phyloP scores from a whole-genome alignment of 306 rosid genomes.

The Vigna trinervia region DNA sequence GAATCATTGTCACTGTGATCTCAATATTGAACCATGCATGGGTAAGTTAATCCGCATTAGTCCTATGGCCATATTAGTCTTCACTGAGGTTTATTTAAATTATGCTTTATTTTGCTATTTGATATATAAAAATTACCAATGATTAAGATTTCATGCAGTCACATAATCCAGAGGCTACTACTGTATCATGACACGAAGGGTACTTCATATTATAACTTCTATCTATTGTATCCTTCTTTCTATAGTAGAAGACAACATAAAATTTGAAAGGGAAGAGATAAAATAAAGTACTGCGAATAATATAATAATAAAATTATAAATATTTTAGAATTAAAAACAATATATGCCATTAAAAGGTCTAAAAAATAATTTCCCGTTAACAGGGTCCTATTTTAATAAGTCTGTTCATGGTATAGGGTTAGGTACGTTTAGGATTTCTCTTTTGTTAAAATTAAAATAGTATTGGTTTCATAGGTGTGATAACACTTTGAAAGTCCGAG shows the following conservation, averaged over 20 bases:
- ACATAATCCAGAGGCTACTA: neutral
- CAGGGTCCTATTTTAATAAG: neutral
- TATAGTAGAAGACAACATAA: neutral
- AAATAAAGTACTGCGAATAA: neutral
- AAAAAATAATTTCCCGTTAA: neutral
- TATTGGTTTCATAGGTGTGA: conserved; percentile 37
- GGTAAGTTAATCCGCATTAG: neutral
- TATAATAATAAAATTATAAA: neutral
- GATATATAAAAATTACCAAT: neutral
- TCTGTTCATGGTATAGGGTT: conserved; percentile 16
- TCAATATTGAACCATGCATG: conserved; percentile 26
- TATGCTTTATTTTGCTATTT: neutral
- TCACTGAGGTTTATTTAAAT: neutral
- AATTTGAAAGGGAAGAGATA: neutral
- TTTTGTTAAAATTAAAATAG: neutral
- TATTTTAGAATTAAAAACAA: neutral
- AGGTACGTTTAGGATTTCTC: conserved; percentile 33
- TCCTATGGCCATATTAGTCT: too few relatives aligned
- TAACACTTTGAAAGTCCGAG: conserved; percentile 2
- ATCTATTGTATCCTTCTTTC: too few relatives aligned
- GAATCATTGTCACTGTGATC: conserved; percentile 10
- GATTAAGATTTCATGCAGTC: neutral
- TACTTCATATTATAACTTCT: neutral
- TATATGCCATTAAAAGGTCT: conserved; percentile 5
- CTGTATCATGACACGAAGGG: neutral